These are phyloP conservation scores for Bretschneidera sinensis DNA, from an alignment of 345 rosid genomes.

Conservation along the genomic window DNA sequence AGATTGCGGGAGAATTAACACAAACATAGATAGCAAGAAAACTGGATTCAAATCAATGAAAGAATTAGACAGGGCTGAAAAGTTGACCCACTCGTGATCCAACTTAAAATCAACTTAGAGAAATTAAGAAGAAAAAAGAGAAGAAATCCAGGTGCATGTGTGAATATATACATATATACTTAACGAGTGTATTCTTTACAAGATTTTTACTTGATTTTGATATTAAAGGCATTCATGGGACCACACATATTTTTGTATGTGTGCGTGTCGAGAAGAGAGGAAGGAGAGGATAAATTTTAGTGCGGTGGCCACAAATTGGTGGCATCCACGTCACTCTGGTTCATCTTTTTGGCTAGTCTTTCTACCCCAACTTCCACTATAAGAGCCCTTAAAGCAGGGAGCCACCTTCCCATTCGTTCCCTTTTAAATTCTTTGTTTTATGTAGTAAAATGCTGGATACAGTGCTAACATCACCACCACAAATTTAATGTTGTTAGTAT, in stretches of 20 bases:
- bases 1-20: neutral
- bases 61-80: too few species aligned
- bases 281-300: slow-evolving; percentile 20
- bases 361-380: slow-evolving; percentile 44
- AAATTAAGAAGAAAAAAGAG: too few species aligned
- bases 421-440: slow-evolving; percentile 5
- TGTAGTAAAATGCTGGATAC: slow-evolving; percentile 16
- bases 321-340: slow-evolving; percentile 48
- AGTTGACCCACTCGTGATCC: too few species aligned
- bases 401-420: slow-evolving; percentile 14
- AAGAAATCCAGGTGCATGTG: too few species aligned
- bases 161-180: too few species aligned
- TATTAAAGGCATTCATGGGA: neutral
- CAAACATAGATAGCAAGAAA: too few species aligned
- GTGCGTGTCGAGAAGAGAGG: too few species aligned
- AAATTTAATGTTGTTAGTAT: slow-evolving; percentile 15
- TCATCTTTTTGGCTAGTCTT: slow-evolving; percentile 17
- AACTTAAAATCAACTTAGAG: too few species aligned
- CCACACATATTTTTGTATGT: neutral
- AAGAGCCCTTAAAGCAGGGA: slow-evolving; percentile 26
- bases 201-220: slow-evolving; percentile 1
- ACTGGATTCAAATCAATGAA: too few species aligned
- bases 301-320: slow-evolving; percentile 56
- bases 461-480: slow-evolving; percentile 31
- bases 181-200: neutral